phyloP scores from a whole-genome alignment of 108 stramenopile species.

The Epithemia pelagica region DNA sequence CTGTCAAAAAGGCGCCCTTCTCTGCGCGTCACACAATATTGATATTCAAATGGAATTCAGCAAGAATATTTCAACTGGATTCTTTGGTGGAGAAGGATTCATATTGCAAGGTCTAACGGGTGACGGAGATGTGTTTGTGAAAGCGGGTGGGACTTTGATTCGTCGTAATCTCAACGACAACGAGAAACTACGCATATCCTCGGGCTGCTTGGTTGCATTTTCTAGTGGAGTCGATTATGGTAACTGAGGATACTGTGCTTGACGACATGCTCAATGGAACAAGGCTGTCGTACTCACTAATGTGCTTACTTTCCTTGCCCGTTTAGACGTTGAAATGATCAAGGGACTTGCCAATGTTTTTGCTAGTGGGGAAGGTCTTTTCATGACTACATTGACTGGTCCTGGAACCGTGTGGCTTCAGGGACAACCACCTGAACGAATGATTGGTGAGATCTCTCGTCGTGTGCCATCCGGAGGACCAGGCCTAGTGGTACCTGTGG shows the following conservation, averaged over 20 bases:
- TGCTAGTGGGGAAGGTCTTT: constrained; percentile 88
- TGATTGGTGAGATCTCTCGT: constrained; percentile 84
- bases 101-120: constrained; percentile 83
- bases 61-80: constrained; percentile 68
- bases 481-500: constrained; percentile 69
- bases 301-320: background rate
- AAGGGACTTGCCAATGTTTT: constrained; percentile 86
- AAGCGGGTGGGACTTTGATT: constrained; percentile 84
- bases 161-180: constrained; percentile 59
- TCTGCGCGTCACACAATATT: constrained; percentile 73
- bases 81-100: constrained; percentile 93
- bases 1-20: constrained; percentile 86
- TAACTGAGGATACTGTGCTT: too few relatives aligned
- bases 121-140: constrained; percentile 80
- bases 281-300: too few relatives aligned
- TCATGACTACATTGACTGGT: constrained; percentile 87
- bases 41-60: constrained; percentile 85
- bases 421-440: constrained; percentile 72
- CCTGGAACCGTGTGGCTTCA: constrained; percentile 88
- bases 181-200: constrained; percentile 76
- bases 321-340: constrained; percentile 67
- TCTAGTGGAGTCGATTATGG: constrained; percentile 63
- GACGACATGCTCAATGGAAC: too few relatives aligned
- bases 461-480: constrained; percentile 77
- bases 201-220: constrained; percentile 84